A percentile compares a stretch with the other conserved stretches of the same genome.
Conservation (phyloP, 306 rosid genomes). For the Rosa multiflora region DNA sequence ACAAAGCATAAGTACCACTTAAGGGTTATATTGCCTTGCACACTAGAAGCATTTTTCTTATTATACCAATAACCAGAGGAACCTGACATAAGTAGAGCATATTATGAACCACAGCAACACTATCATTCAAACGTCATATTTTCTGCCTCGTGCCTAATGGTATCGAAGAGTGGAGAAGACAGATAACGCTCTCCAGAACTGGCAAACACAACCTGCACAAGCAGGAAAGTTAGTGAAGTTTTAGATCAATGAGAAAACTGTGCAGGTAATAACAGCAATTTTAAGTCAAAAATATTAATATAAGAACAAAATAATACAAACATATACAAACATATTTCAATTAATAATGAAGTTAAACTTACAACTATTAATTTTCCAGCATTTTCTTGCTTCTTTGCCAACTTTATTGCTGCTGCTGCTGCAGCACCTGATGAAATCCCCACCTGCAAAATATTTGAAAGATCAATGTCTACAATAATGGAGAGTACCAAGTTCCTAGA, state of each 20-base stretch:
- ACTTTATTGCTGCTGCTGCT: conserved; percentile 58
- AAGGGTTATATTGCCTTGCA: too few relatives aligned
- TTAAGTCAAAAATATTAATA: background rate
- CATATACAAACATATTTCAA: background rate
- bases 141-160: conserved; percentile 59
- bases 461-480: background rate
- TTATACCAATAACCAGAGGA: too few relatives aligned
- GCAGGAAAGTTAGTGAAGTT: background rate
- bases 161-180: conserved; percentile 53
- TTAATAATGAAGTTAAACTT: conserved; percentile 15
- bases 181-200: conserved; percentile 67
- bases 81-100: too few relatives aligned
- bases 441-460: conserved; percentile 39
- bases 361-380: conserved; percentile 75
- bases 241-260: background rate
- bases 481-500: background rate
- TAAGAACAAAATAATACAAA: background rate
- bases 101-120: too few relatives aligned
- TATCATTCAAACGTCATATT: conserved; percentile 30
- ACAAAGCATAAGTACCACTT: too few relatives aligned
- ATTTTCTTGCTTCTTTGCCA: conserved; percentile 70
- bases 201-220: conserved; percentile 51
- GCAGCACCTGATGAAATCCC: conserved; percentile 91
- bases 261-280: background rate
- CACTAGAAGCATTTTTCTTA: too few relatives aligned